Evolutionary conservation across 108 stramenopile species (phyloP).

Genomic region (Cyclotella kingstonii): DNA sequence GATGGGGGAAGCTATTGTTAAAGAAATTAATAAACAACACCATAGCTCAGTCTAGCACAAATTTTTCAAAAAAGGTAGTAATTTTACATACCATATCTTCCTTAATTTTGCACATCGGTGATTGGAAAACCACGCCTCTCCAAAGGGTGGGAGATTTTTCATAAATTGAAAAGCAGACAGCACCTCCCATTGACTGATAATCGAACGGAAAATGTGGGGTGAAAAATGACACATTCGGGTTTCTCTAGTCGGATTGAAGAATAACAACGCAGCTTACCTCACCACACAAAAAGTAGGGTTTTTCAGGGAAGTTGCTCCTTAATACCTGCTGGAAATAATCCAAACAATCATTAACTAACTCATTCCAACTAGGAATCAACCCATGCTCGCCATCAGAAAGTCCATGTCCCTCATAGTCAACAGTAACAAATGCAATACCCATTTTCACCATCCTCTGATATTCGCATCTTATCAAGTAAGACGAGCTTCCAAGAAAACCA

Average conservation of each 20-base stretch:
- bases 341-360: constrained; percentile 41
- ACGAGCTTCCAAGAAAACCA: constrained; percentile 54
- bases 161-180: constrained; percentile 47
- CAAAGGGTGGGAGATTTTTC: constrained; percentile 35
- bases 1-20: constrained; percentile 32
- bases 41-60: too few species aligned
- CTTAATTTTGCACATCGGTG: constrained; percentile 66
- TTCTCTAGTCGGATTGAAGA: neutral
- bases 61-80: neutral
- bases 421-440: constrained; percentile 55
- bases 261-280: constrained; percentile 19
- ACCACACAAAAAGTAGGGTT: constrained; percentile 48
- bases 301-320: constrained; percentile 31
- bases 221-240: neutral
- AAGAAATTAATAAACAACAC: too few species aligned
- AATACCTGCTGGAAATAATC: constrained; percentile 40
- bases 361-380: constrained; percentile 43
- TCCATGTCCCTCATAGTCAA: constrained; percentile 70
- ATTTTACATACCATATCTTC: constrained; percentile 40
- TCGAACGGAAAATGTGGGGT: neutral
- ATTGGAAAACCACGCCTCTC: constrained; percentile 49
- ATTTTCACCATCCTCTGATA: constrained; percentile 37
- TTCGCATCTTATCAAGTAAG: constrained; percentile 41
- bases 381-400: constrained; percentile 48
- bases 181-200: constrained; percentile 55